Evolutionary conservation across 2,329 filamentous ascomycete genomes (phyloP).

Genomic region (Westerdykella sp.): DNA sequence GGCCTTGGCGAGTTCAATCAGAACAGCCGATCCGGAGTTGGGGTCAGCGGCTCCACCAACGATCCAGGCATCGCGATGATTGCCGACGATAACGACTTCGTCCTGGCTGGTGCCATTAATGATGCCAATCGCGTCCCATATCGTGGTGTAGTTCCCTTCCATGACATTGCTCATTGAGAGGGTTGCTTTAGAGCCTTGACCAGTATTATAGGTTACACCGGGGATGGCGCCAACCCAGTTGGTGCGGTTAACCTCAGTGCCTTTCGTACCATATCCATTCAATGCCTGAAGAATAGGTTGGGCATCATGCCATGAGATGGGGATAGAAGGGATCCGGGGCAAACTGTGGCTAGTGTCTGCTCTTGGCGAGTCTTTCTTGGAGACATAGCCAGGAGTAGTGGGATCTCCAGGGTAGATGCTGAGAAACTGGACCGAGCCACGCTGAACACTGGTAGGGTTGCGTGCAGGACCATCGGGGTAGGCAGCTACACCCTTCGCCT

Average conservation of each 20-base stretch:
- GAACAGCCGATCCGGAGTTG: conserved; percentile 46
- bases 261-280: conserved; percentile 70
- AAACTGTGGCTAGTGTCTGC: conserved; percentile 58
- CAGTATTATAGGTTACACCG: conserved; percentile 31
- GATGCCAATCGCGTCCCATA: conserved; percentile 70
- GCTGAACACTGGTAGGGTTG: conserved; percentile 43
- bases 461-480: conserved; percentile 41
- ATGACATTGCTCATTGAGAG: conserved; percentile 59
- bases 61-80: conserved; percentile 52
- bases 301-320: conserved; percentile 77
- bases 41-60: conserved; percentile 49
- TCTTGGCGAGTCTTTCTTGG: conserved; percentile 70
- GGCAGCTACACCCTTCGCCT: conserved; percentile 41
- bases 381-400: conserved; percentile 60
- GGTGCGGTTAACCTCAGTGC: conserved; percentile 35
- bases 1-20: conserved; percentile 47
- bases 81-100: conserved; percentile 50
- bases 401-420: conserved; percentile 45
- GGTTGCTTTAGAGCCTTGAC: conserved; percentile 48
- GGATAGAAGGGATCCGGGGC: conserved; percentile 76
- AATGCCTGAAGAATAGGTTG: conserved; percentile 74
- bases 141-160: conserved; percentile 70
- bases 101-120: conserved; percentile 59
- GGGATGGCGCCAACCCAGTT: conserved; percentile 34
- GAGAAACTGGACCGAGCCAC: conserved; percentile 54